These are phyloP conservation scores for Trichosanthes truncata DNA, from an alignment of 306 rosid species.

Conservation along the genomic window DNA sequence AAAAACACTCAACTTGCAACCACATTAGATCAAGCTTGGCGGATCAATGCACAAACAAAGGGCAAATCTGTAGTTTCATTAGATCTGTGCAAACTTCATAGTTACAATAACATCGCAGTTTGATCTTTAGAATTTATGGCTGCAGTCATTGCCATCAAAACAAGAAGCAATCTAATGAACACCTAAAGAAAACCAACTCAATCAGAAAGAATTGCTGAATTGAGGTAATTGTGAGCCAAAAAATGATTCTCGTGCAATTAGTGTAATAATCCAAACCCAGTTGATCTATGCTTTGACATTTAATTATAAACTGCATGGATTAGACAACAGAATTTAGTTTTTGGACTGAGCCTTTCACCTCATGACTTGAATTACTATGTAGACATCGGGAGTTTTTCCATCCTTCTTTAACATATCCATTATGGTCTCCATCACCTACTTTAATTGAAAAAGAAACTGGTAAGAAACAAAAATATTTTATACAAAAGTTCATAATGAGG, in stretches of 20 bases:
- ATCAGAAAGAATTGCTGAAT: neutral
- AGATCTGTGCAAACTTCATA: neutral
- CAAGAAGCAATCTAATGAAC: neutral
- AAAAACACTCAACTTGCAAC: neutral
- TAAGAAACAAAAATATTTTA: neutral
- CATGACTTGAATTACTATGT: slow-evolving; percentile 52
- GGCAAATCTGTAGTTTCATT: neutral
- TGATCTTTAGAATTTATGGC: neutral
- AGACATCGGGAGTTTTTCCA: slow-evolving; percentile 56
- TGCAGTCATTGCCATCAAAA: neutral
- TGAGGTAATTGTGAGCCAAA: neutral
- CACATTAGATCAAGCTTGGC: neutral
- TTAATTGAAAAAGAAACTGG: neutral
- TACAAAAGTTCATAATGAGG: neutral
- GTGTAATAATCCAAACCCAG: neutral
- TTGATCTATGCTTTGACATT: neutral
- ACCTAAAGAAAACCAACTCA: neutral
- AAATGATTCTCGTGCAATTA: neutral
- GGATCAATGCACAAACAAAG: neutral
- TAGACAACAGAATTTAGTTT: neutral
- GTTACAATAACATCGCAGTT: neutral
- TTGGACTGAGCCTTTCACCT: slow-evolving; percentile 38
- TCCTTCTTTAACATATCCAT: slow-evolving; percentile 62
- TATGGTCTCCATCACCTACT: slow-evolving; percentile 65
- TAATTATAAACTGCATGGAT: neutral